Conservation (phyloP, 2,329 filamentous ascomycete species). For the Coniochaeta sp. region DNA sequence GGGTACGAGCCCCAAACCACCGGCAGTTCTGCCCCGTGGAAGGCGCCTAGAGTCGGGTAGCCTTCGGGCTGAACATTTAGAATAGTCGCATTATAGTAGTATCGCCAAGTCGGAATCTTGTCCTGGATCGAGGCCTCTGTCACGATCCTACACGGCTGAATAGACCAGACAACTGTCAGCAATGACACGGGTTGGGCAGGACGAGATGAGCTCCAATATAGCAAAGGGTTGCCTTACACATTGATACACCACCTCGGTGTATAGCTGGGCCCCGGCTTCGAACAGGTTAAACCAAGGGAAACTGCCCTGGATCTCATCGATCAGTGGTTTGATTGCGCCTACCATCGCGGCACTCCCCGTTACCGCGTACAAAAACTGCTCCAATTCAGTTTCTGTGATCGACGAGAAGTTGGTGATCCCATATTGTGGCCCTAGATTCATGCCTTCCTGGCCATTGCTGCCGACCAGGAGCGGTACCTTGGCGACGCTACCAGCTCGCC, state of each 20-base stretch:
- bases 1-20: background rate
- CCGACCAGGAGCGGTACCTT: background rate
- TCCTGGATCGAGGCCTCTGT: background rate
- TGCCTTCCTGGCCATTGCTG: background rate
- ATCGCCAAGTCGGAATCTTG: background rate
- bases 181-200: background rate
- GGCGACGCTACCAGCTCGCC: background rate
- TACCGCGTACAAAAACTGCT: background rate
- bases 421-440: background rate
- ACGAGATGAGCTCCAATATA: background rate
- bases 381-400: background rate
- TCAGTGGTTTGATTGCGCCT: background rate
- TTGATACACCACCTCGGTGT: constrained; percentile 1
- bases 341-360: background rate
- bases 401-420: constrained; percentile 1
- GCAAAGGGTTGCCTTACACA: background rate
- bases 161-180: background rate
- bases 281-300: background rate
- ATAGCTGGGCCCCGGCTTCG: background rate
- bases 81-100: constrained; percentile 1
- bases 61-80: background rate
- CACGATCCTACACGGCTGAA: background rate
- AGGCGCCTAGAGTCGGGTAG: background rate
- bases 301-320: background rate
- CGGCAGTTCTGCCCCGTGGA: background rate